Evolutionary conservation across 768 basidiomycete genomes (phyloP), one percentile per base, ranked within the genome.

Genomic region (Goffeauzyma gilvescens): DNA sequence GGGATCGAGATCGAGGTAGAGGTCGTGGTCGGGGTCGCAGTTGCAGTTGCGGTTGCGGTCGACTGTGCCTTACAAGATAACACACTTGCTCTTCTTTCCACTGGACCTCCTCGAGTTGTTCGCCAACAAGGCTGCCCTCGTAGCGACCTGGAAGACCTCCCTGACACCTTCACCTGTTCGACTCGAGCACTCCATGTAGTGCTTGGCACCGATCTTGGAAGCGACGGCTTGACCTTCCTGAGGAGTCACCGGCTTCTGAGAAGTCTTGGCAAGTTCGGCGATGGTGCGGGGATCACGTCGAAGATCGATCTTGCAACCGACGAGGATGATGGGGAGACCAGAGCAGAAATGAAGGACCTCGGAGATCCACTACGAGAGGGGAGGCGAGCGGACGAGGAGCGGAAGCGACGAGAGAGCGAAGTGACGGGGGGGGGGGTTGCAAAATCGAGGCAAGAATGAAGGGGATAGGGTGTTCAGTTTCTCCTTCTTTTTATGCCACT

Each of bases 291-390:
- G 74, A 68, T 98, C 90, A 57, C 82, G 78, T 65, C 90, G 72
- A 48, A 98, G 75, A 68, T 98, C 93, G 73, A 89, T 95, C 78
- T 96, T 96, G 75, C 85, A 93, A 13, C 85, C 93, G 51, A 98
- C 89, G 45, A 98, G 80, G 59, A 98, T 85, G 69, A 93, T 80
- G 36, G 93, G 93, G 33, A 95, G 70, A 38, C 80, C 81, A 7
- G 81, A 73, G 65, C 90, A 96, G 68, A 96, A 93, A 66, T 96
- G 93, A 73, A 85, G 80, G 32, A 98, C 89, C 63, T 98, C 90
- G 28, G 86, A 83, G 58, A 95, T 90, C 90, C 90, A 98, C 87
- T 95, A 54, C 17, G 53, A 37, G 33, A 37, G 38, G 12, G 10
- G 32, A 23, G 37, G 36, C 20, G 30, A 32, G 37, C 30, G 43